Conservation (phyloP, 495 filamentous ascomycete genomes). For the Venustampulla echinocandica region DNA sequence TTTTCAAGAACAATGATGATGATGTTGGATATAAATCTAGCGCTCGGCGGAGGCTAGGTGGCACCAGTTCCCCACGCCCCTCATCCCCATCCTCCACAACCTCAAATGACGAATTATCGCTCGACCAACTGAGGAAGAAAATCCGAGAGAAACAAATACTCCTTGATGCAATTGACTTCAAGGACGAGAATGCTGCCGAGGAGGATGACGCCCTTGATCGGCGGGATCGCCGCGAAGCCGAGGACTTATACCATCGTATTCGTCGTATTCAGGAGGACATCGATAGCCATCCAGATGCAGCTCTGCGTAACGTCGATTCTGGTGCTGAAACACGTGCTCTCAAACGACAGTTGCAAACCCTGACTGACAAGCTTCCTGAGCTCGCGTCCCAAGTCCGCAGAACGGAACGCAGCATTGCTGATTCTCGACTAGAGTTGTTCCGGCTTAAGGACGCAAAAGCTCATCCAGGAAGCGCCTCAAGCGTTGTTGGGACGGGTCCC, state of each 20-base stretch:
- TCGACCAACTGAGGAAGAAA: conserved; percentile 86
- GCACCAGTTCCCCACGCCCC: conserved; percentile 65
- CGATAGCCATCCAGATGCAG: conserved; percentile 77
- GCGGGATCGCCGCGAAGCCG: conserved; percentile 81
- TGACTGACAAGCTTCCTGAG: conserved; percentile 84
- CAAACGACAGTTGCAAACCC: conserved; percentile 77
- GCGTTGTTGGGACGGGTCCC: conserved; percentile 87
- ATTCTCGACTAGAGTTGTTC: conserved; percentile 90
- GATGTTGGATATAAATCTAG: conserved; percentile 87
- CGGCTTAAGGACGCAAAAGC: conserved; percentile 87
- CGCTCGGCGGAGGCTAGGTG: conserved; percentile 73
- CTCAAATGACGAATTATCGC: conserved; percentile 68
- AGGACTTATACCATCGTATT: conserved; percentile 88
- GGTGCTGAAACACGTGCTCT: conserved; percentile 79
- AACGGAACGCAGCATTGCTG: conserved; percentile 85
- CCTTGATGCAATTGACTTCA: conserved; percentile 95
- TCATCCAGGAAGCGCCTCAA: conserved; percentile 71
- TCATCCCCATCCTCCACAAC: conserved; percentile 62
- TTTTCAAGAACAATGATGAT: conserved; percentile 94
- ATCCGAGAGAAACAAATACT: conserved; percentile 92
- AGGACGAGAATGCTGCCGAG: conserved; percentile 81
- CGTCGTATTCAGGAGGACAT: conserved; percentile 96
- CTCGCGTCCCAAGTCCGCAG: conserved; percentile 85
- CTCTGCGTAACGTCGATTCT: conserved; percentile 63
- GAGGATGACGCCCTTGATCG: conserved; percentile 90